A percentile compares a stretch with the other conserved stretches of the same genome.
Conservation (phyloP, 768 basidiomycete species). For the Pleurotus cornucopiae region DNA sequence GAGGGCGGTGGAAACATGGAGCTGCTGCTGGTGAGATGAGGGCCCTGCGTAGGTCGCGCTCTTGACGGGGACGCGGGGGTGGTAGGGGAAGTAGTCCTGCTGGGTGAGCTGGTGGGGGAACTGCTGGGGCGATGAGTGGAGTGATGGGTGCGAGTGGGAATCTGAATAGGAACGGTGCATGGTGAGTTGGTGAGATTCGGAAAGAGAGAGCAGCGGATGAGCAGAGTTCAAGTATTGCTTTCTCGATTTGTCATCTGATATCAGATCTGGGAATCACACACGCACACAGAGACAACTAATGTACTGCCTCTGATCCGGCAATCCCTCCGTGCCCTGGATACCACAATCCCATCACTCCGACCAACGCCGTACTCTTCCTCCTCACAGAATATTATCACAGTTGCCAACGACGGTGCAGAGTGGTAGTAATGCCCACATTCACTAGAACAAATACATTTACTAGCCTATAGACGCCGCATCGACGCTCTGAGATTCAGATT, state of each 20-base stretch:
- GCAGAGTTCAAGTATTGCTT: neutral
- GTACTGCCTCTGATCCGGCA: constrained; percentile 7
- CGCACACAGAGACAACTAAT: neutral
- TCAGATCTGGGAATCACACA: constrained; percentile 9
- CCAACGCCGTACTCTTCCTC: no score
- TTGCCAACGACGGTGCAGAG: no score
- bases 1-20: constrained; percentile 37
- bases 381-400: no score
- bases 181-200: neutral
- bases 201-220: neutral
- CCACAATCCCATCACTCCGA: constrained; percentile 1
- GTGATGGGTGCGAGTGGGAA: constrained; percentile 1
- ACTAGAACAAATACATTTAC: no score
- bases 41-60: constrained; percentile 10
- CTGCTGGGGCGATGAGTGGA: constrained; percentile 6
- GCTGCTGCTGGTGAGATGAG: constrained; percentile 21
- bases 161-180: constrained; percentile 8
- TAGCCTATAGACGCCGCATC: no score
- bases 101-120: constrained; percentile 2
- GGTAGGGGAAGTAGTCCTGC: constrained; percentile 3
- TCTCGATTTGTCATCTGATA: constrained; percentile 8
- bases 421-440: no score
- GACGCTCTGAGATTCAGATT: no score
- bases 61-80: constrained; percentile 2
- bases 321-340: constrained; percentile 2